Evolutionary conservation across 176 grass and related monocot species (phyloP).

Genomic region (Zoysia japonica): DNA sequence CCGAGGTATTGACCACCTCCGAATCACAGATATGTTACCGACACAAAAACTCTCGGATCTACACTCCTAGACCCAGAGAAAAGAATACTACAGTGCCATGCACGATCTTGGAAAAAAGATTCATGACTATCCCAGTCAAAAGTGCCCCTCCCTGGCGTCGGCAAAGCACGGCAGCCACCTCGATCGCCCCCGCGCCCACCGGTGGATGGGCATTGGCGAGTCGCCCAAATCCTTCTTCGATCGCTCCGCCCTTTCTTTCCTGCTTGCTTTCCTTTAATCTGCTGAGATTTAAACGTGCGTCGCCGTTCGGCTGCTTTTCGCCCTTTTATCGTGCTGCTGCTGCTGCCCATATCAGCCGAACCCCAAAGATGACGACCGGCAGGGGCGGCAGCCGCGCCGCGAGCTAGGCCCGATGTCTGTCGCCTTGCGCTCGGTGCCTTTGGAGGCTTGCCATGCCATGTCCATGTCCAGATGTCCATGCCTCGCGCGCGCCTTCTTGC

Average conservation of each 20-base stretch:
- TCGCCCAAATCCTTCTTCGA: slow-evolving; percentile 28
- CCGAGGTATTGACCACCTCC: too few relatives aligned
- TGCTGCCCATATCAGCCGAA: background rate
- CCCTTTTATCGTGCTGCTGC: slow-evolving; percentile 45
- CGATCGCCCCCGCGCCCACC: background rate
- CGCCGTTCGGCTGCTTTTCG: background rate
- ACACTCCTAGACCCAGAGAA: too few relatives aligned
- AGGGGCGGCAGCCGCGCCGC: background rate
- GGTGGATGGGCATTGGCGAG: slow-evolving; percentile 7
- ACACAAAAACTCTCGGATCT: too few relatives aligned
- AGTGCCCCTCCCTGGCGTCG: background rate
- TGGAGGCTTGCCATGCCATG: too few relatives aligned
- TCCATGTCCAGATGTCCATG: background rate
- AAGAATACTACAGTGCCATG: too few relatives aligned
- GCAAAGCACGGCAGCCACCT: slow-evolving; percentile 1
- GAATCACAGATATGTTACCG: too few relatives aligned
- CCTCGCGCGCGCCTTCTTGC: background rate
- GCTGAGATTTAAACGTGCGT: background rate
- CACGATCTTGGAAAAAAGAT: too few relatives aligned
- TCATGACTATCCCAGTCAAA: slow-evolving; percentile 5
- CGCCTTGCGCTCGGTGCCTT: too few relatives aligned
- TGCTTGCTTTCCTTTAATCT: background rate
- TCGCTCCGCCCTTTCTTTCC: slow-evolving; percentile 7
- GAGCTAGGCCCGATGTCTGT: background rate
- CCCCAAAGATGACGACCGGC: background rate